Percentiles rank a stretch among this genome's conserved stretches.
Conservation (phyloP, 768 basidiomycete genomes). For the Russula olivacea region DNA sequence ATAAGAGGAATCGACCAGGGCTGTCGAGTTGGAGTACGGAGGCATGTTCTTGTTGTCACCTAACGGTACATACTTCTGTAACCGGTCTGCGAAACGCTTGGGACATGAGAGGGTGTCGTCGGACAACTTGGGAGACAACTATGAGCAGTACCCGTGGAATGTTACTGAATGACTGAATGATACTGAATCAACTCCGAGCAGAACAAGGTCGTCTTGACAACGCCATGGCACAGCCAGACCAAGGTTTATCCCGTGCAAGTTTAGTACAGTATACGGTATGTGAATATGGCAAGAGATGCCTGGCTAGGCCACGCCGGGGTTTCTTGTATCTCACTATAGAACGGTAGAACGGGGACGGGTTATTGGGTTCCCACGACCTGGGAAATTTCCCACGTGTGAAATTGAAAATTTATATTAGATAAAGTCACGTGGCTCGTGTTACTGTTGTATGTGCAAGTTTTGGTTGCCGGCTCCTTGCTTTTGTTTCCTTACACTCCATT, state of each 20-base stretch:
- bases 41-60: background rate
- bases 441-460: conserved; percentile 4
- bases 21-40: background rate
- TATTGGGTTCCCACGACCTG: too few species aligned
- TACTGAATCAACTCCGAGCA: background rate
- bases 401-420: too few species aligned
- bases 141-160: background rate
- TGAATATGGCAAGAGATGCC: too few species aligned
- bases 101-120: background rate
- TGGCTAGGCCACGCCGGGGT: too few species aligned
- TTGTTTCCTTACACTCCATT: background rate
- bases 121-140: background rate
- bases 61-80: background rate
- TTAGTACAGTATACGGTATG: too few species aligned
- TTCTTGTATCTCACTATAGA: too few species aligned
- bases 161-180: too few species aligned
- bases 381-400: too few species aligned
- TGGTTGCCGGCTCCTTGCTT: background rate
- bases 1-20: background rate
- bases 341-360: too few species aligned
- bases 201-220: background rate
- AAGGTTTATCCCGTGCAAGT: too few species aligned
- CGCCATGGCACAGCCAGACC: background rate
- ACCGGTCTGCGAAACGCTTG: background rate
- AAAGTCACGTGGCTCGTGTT: background rate